Evolutionary conservation across 1,284 basidiomycete species (phyloP).

Genomic region (Moniliella sp.): DNA sequence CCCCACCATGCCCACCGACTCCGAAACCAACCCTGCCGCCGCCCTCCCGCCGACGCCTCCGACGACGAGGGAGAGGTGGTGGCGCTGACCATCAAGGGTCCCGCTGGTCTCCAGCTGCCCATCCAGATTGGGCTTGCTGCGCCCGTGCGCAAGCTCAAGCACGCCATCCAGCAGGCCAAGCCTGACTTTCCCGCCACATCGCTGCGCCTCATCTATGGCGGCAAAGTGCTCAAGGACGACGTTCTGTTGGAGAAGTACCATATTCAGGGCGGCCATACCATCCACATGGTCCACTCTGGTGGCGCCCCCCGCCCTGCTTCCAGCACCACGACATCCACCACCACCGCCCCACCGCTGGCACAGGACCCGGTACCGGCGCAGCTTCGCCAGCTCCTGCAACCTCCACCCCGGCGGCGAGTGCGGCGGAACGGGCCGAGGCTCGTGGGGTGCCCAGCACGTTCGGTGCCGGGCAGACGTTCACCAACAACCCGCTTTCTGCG

Average conservation of each 20-base stretch:
- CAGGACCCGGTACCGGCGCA: background rate
- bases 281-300: conserved; percentile 28
- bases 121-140: conserved; percentile 13
- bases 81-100: conserved; percentile 31
- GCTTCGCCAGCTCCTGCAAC: background rate
- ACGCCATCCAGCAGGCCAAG: conserved; percentile 17
- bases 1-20: no score
- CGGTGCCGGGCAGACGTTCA: conserved; percentile 24
- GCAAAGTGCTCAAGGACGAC: conserved; percentile 29
- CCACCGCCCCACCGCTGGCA: background rate
- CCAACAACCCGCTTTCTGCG: conserved; percentile 24
- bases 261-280: conserved; percentile 17
- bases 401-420: no score
- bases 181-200: conserved; percentile 22
- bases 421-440: conserved; percentile 5
- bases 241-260: conserved; percentile 21
- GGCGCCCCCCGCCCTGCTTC: conserved; percentile 11
- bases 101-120: conserved; percentile 21
- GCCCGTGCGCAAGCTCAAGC: conserved; percentile 23
- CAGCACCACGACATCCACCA: background rate
- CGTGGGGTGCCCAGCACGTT: conserved; percentile 25
- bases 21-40: no score
- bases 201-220: conserved; percentile 27
- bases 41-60: no score
- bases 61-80: no score